phyloP scores from a whole-genome alignment of 768 basidiomycete genomes.

The Psilocybe cubensis region DNA sequence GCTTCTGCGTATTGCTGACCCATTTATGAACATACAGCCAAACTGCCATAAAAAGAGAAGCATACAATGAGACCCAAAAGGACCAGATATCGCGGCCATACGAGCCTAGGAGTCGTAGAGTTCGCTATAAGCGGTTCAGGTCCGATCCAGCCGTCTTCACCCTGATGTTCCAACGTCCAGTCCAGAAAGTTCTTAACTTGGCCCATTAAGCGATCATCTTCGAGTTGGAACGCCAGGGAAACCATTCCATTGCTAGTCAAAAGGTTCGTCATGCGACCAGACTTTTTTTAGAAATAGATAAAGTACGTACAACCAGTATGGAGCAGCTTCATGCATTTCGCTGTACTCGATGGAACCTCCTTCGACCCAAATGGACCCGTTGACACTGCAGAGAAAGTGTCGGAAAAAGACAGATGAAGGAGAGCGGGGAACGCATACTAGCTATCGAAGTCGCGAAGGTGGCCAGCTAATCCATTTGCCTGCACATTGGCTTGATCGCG shows the following conservation, averaged over 20 bases:
- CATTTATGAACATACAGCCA: neutral
- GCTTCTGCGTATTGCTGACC: constrained; percentile 47
- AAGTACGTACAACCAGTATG: constrained; percentile 47
- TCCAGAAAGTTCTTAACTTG: constrained; percentile 43
- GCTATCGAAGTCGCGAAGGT: constrained; percentile 42
- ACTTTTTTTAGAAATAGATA: neutral
- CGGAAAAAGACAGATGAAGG: neutral
- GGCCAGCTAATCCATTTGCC: constrained; percentile 43
- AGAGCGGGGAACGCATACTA: constrained; percentile 28
- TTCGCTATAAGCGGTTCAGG: constrained; percentile 41
- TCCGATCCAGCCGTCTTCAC: constrained; percentile 45
- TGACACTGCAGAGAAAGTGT: constrained; percentile 31
- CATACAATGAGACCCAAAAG: constrained; percentile 41
- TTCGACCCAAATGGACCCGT: constrained; percentile 46
- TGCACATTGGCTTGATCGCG: constrained; percentile 44
- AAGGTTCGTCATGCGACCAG: neutral
- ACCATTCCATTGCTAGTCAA: constrained; percentile 41
- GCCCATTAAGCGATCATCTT: constrained; percentile 37
- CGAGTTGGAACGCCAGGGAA: constrained; percentile 43
- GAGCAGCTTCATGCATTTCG: constrained; percentile 46
- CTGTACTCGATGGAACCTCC: constrained; percentile 47
- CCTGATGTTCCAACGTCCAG: constrained; percentile 40
- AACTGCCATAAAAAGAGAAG: neutral
- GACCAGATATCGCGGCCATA: constrained; percentile 47
- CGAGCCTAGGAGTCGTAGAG: constrained; percentile 38